Conservation (phyloP, 371 early-diverging fungal species). For the Dentiscutata heterogama region DNA sequence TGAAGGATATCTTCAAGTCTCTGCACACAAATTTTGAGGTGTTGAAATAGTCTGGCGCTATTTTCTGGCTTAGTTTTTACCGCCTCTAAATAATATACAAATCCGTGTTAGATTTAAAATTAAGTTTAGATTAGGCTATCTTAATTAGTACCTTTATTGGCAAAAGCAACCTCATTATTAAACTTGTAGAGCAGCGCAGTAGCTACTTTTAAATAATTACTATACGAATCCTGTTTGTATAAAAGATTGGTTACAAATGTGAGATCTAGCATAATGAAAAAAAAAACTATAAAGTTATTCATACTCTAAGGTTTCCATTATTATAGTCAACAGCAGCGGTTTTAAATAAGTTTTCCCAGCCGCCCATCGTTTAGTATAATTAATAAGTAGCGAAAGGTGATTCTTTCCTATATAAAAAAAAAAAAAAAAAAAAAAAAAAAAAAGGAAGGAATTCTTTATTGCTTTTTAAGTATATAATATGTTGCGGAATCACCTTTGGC, state of each 20-base stretch:
- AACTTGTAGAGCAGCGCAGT: slow-evolving; percentile 35
- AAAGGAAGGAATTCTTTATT: too few species aligned
- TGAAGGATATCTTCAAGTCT: slow-evolving; percentile 20
- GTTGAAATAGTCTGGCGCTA: slow-evolving; percentile 17
- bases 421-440: too few species aligned
- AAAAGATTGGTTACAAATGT: neutral
- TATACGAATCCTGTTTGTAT: slow-evolving; percentile 40
- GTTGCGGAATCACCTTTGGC: too few species aligned
- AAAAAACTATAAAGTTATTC: neutral
- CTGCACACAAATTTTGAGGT: slow-evolving; percentile 38
- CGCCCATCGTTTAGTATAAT: slow-evolving; percentile 26
- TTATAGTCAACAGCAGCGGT: slow-evolving; percentile 25
- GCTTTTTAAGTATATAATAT: too few species aligned
- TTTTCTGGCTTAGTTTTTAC: slow-evolving; percentile 36
- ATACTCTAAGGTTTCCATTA: slow-evolving; percentile 38
- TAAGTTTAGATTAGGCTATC: neutral
- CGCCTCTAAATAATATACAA: neutral
- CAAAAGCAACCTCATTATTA: slow-evolving; percentile 33
- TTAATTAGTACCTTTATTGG: slow-evolving; percentile 25
- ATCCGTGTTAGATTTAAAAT: neutral
- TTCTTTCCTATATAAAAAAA: too few species aligned
- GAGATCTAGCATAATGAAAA: neutral
- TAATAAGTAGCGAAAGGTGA: neutral
- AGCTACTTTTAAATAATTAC: slow-evolving; percentile 36
- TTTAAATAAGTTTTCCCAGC: slow-evolving; percentile 30